Base-by-base conservation (phyloP, 2,329 filamentous ascomycete species). In the Sporothrix euskadiensis region DNA sequence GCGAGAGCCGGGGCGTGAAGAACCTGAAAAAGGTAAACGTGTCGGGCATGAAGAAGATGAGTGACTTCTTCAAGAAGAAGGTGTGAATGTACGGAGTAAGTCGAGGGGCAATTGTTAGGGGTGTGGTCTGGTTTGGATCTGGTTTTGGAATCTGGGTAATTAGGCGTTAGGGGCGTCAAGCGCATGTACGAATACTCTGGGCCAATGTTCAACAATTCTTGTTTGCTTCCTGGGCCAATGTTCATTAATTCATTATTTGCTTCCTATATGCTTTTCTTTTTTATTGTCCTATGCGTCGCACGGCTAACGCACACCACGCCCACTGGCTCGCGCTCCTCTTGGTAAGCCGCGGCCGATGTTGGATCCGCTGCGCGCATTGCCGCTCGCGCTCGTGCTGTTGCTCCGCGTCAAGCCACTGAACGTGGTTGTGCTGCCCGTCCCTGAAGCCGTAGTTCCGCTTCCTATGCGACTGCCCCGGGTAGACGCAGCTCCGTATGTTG, bases 21-120 rank as follows among this genome's bases (percentile, higher is more conserved):
- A 88, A 94, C 66, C 81, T 99, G 79, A 92, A 92, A 81, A 99
- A 98, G 83, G 95, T 94, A 66, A 92, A 98, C 82, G 94, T 92
- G 0, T 89, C 83, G 30, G 96, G 96, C 1, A 99, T 99, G 96
- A 96, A 92, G 87, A 99, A 98, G 85, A 88, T 99, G 88, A 97
- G 93, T 80, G 88, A 91, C 75, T 99, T 99, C 83, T 99, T 99
- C 81, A 89, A 89, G 74, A 97, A 95, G 83, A 88, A 88, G 75
- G 19, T 14, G 44, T 49, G 44, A 49, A 19, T 14, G 44, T 49
- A 3, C 26, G 26, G 26, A 26, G 26, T 26, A 26, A 26, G 26
- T 26, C 26, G 14, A 49, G 44, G 70, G 26, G 57, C n/a, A 14
- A 56, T 12, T 22, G 9, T 65, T 47, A 2, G n/a, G 10, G 30